Evolutionary conservation across 768 basidiomycete genomes (phyloP), one percentile per base, ranked within the genome.

Genomic region (Antrodiella citrinella): DNA sequence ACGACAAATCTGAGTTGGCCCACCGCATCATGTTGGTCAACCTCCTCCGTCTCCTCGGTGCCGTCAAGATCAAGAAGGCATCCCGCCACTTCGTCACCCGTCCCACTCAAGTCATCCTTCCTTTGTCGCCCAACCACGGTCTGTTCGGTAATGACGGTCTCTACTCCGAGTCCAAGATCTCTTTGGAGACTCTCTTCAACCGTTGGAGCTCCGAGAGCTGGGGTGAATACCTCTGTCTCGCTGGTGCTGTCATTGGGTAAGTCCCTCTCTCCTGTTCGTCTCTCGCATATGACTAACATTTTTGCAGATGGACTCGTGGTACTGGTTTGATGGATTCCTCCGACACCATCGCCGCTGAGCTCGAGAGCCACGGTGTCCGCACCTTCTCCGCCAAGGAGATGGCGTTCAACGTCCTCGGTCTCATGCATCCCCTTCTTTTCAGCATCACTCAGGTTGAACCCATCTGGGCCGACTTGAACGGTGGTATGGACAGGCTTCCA

Each of bases 371-470:
- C 54, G 96, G 96, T 54, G 91, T 96, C 51, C 82, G 96, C 57
- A 99, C 96, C 1, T 99, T 98, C 81, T 98, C 95, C 0, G 88
- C 96, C 23, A 98, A 98, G 73, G 96, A 99, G 71, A 99, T 98
- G 96, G 94, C 96, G 0, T 99, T 99, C 82, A 99, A 99, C 69
- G 92, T 99, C 60, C 85, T 99, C 49, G 95, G 96, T 53, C 78
- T 99, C 45, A 98, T 99, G 95, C 96, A 99, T 63, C 96, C 96
- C 41, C 82, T 98, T 4, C 79, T 99, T 48, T 98, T 98, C 81
- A 96, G 95, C 68, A 95, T 99, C 62, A 96, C 95, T 10, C 96
- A 99, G 66, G 94, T 98, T 43, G 95, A 99, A 65, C 95, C 96
- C 7, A 94, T 98, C 64, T 98, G 96, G 96, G 96, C 95, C 49